phyloP scores from a whole-genome alignment of 2,329 filamentous ascomycete genomes.

The Claviceps sorghi region DNA sequence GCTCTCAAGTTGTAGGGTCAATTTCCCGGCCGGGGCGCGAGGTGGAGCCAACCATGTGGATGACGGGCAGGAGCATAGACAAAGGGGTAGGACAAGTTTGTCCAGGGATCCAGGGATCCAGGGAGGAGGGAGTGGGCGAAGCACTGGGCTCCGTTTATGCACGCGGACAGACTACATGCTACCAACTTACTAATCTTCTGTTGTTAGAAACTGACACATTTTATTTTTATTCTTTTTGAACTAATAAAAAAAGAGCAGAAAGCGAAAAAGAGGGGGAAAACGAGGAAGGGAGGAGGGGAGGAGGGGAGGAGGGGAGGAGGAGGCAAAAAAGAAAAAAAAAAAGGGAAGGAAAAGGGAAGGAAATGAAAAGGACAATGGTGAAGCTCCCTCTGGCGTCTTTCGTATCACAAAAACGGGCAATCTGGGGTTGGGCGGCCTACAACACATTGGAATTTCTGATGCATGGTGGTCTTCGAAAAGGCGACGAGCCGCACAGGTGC shows the following conservation, averaged over 20 bases:
- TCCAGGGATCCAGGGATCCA: background rate
- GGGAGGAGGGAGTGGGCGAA: background rate
- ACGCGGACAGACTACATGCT: background rate
- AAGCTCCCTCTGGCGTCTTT: background rate
- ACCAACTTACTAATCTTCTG: background rate
- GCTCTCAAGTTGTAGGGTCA: constrained; percentile 6
- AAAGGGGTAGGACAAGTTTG: constrained; percentile 2
- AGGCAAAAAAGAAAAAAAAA: background rate
- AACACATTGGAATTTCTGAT: background rate
- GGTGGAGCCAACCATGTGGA: constrained; percentile 8
- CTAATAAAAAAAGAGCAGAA: background rate
- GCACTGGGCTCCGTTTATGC: background rate
- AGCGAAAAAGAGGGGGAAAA: background rate
- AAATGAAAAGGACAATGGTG: background rate
- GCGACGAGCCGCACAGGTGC: background rate
- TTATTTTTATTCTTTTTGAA: background rate
- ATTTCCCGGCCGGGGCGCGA: constrained; percentile 10
- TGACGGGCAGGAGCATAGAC: constrained; percentile 4
- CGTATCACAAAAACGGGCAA: background rate
- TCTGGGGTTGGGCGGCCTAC: background rate
- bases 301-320: background rate
- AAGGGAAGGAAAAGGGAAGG: too few relatives aligned
- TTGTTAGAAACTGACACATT: background rate
- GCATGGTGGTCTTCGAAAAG: background rate
- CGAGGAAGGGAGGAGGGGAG: background rate